Percentiles rank a stretch among this genome's conserved stretches.
Conservation (phyloP, 1,284 basidiomycete species). For the Tilletia walkeri region DNA sequence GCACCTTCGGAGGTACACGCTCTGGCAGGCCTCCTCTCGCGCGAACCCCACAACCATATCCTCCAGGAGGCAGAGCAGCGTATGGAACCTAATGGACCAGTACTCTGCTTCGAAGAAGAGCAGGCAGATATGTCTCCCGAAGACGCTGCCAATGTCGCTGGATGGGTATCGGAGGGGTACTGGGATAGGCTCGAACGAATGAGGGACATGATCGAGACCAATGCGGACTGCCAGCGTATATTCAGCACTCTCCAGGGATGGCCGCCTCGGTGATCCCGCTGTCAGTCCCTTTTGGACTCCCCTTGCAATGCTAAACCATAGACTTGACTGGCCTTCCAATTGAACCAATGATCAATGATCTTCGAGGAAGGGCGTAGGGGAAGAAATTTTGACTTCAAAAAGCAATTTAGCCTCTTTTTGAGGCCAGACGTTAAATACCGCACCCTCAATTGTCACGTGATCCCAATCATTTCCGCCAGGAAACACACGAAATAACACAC, state of each 20-base stretch:
- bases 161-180: constrained; percentile 18
- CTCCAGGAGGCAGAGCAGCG: constrained; percentile 19
- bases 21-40: constrained; percentile 14
- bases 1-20: constrained; percentile 19
- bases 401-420: too few species aligned
- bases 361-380: too few species aligned
- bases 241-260: constrained; percentile 25
- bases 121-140: background rate
- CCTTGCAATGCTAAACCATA: too few species aligned
- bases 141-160: constrained; percentile 15
- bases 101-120: constrained; percentile 16
- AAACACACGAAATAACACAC: too few species aligned
- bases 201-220: constrained; percentile 22
- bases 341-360: too few species aligned
- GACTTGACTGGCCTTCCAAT: too few species aligned
- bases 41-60: constrained; percentile 10
- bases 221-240: constrained; percentile 24
- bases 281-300: too few species aligned
- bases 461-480: too few species aligned
- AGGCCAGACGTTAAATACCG: too few species aligned
- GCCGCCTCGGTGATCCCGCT: constrained; percentile 17
- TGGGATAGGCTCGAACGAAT: constrained; percentile 25
- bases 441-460: too few species aligned
- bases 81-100: constrained; percentile 18
- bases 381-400: too few species aligned